Evolutionary conservation across 176 grass and related monocot species (phyloP), one percentile per base, ranked within the genome.

Genomic region (Aegilops longissima): DNA sequence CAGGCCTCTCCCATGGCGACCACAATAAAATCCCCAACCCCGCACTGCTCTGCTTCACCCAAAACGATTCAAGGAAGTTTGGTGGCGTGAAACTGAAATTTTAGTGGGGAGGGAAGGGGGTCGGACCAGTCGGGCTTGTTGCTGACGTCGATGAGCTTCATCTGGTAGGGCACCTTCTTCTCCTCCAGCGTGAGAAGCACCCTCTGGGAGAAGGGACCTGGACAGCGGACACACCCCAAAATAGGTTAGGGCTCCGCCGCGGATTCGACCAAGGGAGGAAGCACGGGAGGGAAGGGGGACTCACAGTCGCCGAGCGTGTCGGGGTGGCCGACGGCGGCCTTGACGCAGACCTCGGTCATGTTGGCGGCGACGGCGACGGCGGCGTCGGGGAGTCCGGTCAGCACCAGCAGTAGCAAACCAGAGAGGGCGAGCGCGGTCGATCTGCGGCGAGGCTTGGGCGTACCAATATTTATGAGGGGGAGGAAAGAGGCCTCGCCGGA

Each of bases 51-150:
- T 44, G 42, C 42, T 44, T 44, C 42, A 12, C 42, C 42, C 42
- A 44, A 36, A 38, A 38, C 5, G 36, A 38, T 38, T 38, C 1
- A 38, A 38, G 36, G 36, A 38, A 38, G 12, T 44, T 12, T 44
- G 1, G 42, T 44, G 10, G 12, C 5, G 13, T 52, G 66, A 11
- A 5, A 56, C 35, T 85, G 65, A 4, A 61, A 25, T 59, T 59
- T 2, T 8, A 59, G 54, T 8, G 17, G 5, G 12, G 1, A 16
- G 9, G 1, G 4, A 16, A 0, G 82, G 8, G 27, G 20, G 77
- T 27, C 24, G 51, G 44, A 98, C 96, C 93, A 98, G 34, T 98
- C 88, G 82, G 93, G 96, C 87, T 96, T 98, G 84, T 93, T 88
- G 74, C 66, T 86, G 75, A 96, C 39, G 59, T 95, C 86, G 85